phyloP scores from a whole-genome alignment of 2,329 filamentous ascomycete species.

The Venturia aucupariae region DNA sequence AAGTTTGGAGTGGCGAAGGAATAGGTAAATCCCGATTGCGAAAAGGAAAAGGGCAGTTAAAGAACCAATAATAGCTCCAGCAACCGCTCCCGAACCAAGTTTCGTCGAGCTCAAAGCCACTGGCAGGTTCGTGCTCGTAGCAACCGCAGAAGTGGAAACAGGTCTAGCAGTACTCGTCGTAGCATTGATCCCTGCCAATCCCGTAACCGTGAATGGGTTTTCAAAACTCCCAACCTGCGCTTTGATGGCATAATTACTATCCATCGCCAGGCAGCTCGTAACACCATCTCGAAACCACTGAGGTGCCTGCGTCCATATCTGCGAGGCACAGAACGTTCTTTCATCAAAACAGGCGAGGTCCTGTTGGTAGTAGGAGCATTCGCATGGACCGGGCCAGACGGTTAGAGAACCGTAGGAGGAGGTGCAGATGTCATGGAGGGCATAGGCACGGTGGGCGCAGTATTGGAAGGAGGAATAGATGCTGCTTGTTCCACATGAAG shows the following conservation, averaged over 20 bases:
- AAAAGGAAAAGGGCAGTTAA: background rate
- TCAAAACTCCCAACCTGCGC: background rate
- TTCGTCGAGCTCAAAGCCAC: background rate
- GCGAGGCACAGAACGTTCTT: conserved; percentile 16
- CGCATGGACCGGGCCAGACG: conserved; percentile 18
- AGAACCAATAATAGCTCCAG: background rate
- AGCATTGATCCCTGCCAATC: background rate
- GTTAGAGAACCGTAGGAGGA: conserved; percentile 15
- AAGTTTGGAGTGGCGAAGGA: background rate
- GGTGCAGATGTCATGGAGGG: conserved; percentile 16
- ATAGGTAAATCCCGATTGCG: background rate
- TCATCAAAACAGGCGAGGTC: conserved; percentile 18
- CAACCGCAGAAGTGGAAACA: background rate
- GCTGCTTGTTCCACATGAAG: background rate
- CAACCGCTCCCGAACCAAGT: background rate
- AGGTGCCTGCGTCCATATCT: conserved; percentile 18
- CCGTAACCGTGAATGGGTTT: background rate
- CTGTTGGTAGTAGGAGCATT: conserved; percentile 18
- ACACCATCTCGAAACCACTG: conserved; percentile 19
- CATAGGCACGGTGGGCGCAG: conserved; percentile 16
- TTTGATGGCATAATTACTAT: conserved; percentile 11
- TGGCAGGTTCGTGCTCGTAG: background rate
- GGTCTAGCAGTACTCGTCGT: background rate
- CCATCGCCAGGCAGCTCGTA: conserved; percentile 17
- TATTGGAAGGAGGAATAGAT: conserved; percentile 12